phyloP scores from a whole-genome alignment of 805 yeast genomes.

The Schwanniomyces yamadae region DNA sequence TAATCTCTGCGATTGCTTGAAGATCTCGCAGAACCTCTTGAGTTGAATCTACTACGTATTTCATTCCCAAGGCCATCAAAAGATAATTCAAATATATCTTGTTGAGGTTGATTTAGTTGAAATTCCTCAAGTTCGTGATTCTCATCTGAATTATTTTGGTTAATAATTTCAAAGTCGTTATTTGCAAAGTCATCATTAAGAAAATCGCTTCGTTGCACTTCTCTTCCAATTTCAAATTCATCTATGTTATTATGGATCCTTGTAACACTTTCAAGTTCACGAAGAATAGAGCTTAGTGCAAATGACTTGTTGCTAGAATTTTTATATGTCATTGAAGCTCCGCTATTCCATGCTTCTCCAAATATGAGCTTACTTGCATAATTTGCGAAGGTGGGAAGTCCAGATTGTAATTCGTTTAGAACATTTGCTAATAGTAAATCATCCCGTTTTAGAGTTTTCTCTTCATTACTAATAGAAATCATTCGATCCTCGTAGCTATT shows the following conservation, averaged over 20 bases:
- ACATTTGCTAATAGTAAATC: not conserved
- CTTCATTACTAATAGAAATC: not conserved
- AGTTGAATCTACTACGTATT: constrained; percentile 6
- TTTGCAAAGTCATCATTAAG: constrained; percentile 1
- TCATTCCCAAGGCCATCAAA: constrained; percentile 19
- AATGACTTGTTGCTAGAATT: not conserved
- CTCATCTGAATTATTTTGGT: not conserved
- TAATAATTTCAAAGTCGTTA: constrained; percentile 1
- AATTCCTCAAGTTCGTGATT: not conserved
- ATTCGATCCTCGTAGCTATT: not conserved
- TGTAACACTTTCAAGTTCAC: constrained; percentile 5
- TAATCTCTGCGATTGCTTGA: not conserved
- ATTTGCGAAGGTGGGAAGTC: constrained; percentile 1
- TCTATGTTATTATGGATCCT: constrained; percentile 4
- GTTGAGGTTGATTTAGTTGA: not conserved
- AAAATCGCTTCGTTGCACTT: constrained; percentile 4
- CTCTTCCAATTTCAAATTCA: constrained; percentile 16
- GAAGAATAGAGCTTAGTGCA: constrained; percentile 5
- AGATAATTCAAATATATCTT: constrained; percentile 19
- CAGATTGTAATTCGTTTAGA: constrained; percentile 1
- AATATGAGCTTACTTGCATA: constrained; percentile 3
- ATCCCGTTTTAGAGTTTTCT: not conserved
- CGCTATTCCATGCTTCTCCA: not conserved
- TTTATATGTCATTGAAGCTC: no score
- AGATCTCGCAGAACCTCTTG: not conserved